Conservation (phyloP, 768 basidiomycete species). For the Panaeolus papilionaceus region DNA sequence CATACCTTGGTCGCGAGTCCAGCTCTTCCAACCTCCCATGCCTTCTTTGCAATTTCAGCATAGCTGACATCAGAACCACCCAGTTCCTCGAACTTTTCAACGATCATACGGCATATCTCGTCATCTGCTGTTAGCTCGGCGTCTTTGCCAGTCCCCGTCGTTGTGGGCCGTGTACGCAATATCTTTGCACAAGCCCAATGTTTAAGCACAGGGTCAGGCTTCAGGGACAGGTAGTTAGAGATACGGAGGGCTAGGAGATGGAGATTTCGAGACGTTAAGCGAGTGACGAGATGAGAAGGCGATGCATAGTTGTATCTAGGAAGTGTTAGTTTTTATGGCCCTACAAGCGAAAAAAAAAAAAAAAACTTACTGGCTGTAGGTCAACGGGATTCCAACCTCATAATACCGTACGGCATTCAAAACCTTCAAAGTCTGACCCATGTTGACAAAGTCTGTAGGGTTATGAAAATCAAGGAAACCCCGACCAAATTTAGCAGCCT, state of each 20-base stretch:
- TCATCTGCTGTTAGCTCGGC: constrained; percentile 72
- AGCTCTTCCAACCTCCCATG: constrained; percentile 87
- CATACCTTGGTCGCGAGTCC: constrained; percentile 84
- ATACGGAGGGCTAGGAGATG: constrained; percentile 94
- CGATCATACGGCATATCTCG: constrained; percentile 81
- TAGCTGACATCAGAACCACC: constrained; percentile 86
- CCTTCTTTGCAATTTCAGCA: constrained; percentile 92
- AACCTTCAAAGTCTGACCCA: constrained; percentile 93
- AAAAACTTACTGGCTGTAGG: constrained; percentile 80
- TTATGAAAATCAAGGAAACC: constrained; percentile 94
- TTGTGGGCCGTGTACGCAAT: constrained; percentile 65
- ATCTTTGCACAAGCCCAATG: constrained; percentile 99
- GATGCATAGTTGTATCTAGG: constrained; percentile 82
- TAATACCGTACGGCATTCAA: constrained; percentile 91
- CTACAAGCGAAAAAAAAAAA: constrained; percentile 2
- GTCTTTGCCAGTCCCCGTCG: constrained; percentile 57
- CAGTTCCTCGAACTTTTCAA: constrained; percentile 87
- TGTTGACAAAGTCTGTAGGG: constrained; percentile 88
- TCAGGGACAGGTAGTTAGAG: constrained; percentile 81
- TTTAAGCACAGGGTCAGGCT: constrained; percentile 85
- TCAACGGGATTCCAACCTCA: constrained; percentile 93
- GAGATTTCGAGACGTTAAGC: constrained; percentile 85
- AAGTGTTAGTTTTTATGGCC: not conserved
- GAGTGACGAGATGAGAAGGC: constrained; percentile 78
- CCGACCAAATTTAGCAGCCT: constrained; percentile 98